phyloP scores from a whole-genome alignment of 208 protist species.

The Acanthamoeba pearcei region DNA sequence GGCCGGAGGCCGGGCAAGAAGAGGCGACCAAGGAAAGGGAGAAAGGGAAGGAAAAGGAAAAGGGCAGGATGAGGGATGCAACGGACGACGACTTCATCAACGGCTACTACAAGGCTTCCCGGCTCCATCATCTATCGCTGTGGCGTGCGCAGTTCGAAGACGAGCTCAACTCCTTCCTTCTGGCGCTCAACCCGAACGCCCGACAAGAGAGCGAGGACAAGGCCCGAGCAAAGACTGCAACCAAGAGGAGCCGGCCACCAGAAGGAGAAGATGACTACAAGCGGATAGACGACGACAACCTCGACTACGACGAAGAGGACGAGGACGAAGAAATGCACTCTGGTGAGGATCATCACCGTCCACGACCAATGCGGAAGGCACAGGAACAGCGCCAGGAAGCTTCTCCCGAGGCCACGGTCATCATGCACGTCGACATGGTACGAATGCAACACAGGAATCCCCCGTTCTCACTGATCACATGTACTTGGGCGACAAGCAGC shows the following conservation, averaged over 20 bases:
- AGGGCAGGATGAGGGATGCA: neutral
- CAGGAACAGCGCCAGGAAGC: neutral
- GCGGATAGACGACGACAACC: neutral
- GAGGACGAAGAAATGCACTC: slow-evolving; percentile 13
- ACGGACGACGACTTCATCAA: slow-evolving; percentile 72
- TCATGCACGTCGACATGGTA: slow-evolving; percentile 83
- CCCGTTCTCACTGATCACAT: neutral
- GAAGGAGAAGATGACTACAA: neutral
- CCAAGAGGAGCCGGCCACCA: neutral
- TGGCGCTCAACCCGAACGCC: neutral
- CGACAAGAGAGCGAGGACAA: neutral
- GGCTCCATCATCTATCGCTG: slow-evolving; percentile 77
- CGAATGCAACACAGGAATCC: neutral
- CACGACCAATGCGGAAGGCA: neutral
- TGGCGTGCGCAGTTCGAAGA: slow-evolving; percentile 69
- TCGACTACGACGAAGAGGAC: neutral
- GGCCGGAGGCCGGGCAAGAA: neutral
- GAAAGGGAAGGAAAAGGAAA: slow-evolving; percentile 3
- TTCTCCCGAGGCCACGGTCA: neutral
- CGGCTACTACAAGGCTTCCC: slow-evolving; percentile 75
- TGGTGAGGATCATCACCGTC: neutral
- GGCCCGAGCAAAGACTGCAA: neutral
- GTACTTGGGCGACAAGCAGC: too few relatives aligned
- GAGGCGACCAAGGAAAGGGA: neutral
- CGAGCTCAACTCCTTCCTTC: slow-evolving; percentile 38